Percentiles rank a stretch among this genome's conserved stretches.
phyloP scores from a whole-genome alignment of 805 yeast genomes.

The Starmerella ratchasimensis region DNA sequence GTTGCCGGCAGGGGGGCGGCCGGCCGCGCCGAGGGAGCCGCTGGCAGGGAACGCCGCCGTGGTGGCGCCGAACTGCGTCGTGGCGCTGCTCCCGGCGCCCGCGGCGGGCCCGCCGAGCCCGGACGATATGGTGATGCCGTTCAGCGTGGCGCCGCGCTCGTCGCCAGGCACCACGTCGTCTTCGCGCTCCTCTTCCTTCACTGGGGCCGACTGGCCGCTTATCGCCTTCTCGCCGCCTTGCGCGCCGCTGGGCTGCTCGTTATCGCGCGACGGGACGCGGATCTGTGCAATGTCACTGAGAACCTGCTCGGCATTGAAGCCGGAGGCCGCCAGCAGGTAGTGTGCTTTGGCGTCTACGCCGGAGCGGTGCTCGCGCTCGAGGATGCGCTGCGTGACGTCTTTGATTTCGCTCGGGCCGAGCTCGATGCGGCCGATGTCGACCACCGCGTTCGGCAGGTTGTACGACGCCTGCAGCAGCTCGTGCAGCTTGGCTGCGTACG shows the following conservation, averaged over 20 bases:
- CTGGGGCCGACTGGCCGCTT: too few species aligned
- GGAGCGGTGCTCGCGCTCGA: constrained; percentile 28
- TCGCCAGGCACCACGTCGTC: not conserved
- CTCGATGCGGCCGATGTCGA: constrained; percentile 68
- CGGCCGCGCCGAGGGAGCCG: not conserved
- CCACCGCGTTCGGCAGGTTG: constrained; percentile 50
- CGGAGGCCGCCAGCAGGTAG: constrained; percentile 78
- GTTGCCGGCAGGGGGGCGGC: not conserved
- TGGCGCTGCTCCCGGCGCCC: too few species aligned
- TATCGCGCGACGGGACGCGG: constrained; percentile 7
- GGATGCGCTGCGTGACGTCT: constrained; percentile 30
- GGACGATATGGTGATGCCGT: too few species aligned
- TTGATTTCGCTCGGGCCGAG: constrained; percentile 61
- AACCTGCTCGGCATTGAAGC: constrained; percentile 73
- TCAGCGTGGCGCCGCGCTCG: not conserved
- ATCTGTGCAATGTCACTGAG: constrained; percentile 35
- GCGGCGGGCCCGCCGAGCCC: too few species aligned
- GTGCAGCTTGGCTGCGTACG: constrained; percentile 34
- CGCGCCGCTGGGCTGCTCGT: constrained; percentile 1
- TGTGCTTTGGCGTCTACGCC: constrained; percentile 39
- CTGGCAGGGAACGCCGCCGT: not conserved
- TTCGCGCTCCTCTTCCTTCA: not conserved
- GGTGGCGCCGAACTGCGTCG: not conserved
- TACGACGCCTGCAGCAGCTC: constrained; percentile 68
- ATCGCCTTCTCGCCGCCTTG: too few species aligned